phyloP scores from a whole-genome alignment of 129 eudicot genomes.

The Ambrosia trifida region DNA sequence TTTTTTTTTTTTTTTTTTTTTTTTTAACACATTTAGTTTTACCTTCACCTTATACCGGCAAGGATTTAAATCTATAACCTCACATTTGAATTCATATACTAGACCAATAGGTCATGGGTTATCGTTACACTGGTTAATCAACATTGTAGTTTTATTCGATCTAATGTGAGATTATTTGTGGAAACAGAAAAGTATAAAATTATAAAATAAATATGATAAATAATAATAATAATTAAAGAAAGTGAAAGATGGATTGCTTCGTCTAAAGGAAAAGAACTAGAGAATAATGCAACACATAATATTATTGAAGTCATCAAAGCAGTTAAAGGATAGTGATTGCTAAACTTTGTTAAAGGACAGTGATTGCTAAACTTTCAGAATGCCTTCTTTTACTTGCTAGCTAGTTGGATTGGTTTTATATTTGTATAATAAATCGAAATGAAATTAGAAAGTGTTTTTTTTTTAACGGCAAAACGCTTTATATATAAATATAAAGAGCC shows the following conservation, averaged over 20 bases:
- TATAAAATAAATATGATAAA: background rate
- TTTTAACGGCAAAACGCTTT: no score
- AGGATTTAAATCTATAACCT: no score
- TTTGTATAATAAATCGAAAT: background rate
- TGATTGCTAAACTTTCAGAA: slow-evolving; percentile 35
- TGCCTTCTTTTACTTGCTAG: slow-evolving; percentile 9
- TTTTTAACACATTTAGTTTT: no score
- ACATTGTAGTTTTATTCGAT: no score
- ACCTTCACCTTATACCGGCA: no score
- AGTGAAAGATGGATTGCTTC: slow-evolving; percentile 40
- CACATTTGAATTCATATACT: no score
- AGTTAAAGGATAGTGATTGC: slow-evolving; percentile 34
- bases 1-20: no score
- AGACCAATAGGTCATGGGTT: no score
- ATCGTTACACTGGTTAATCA: no score
- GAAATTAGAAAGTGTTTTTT: no score
- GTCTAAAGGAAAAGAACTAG: slow-evolving; percentile 41
- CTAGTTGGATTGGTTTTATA: background rate
- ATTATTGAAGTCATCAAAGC: slow-evolving; percentile 30
- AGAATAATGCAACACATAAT: slow-evolving; percentile 24
- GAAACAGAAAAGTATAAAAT: background rate
- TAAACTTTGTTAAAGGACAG: slow-evolving; percentile 34
- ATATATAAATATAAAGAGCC: no score
- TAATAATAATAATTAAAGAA: slow-evolving; percentile 14
- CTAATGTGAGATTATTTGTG: no score